Base-by-base conservation (phyloP, 441 rosid species). In the Croton laevigatus region DNA sequence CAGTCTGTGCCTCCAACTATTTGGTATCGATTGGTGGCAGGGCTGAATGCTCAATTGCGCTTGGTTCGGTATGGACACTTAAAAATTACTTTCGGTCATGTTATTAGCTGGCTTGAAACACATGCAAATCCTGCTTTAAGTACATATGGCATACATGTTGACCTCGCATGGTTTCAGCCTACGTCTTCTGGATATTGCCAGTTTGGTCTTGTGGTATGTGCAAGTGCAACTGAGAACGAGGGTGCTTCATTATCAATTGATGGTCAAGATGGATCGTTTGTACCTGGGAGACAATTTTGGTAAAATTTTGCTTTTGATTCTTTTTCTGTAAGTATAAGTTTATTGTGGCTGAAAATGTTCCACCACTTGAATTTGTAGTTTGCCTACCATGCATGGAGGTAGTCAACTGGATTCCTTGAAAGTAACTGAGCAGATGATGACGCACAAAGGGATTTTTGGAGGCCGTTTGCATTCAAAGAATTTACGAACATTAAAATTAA, bases 21-120 rank as follows among this genome's bases (percentile, higher is more conserved):
- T 54, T 90, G 98, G 98, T 89, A 89, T 72, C 95, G 97, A 20
- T 78, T 93, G 65, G 91, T 86, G 19, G 97, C 98, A 61, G 98
- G 98, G 80, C 75, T 93, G 66, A 93, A 90, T 77, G 93, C 91
- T 68, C 98, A 90, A 78, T 82, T 93, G 63, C 95, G 97, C 69
- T 78, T 93, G 64, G 94, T 90, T 76, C 83, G 85, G 70, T 76
- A 66, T 69, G 95, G 97, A 75, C 84, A 84, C 64, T 66, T 93
- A 49, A 87, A 85, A 83, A 80, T 83, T 53, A 89, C 97, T 59
- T 84, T 90, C 66, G 74, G 89, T 69, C 86, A 81, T 73, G 89
- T 90, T 68, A 73, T 90, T 75, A 82, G 81, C 82, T 93, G 98
- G 98, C 87, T 93, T 80, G 95, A 89, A 78, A 88, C 93, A 51